Evolutionary conservation across 148 eudicot species (phyloP).

Genomic region (Silene conica): DNA sequence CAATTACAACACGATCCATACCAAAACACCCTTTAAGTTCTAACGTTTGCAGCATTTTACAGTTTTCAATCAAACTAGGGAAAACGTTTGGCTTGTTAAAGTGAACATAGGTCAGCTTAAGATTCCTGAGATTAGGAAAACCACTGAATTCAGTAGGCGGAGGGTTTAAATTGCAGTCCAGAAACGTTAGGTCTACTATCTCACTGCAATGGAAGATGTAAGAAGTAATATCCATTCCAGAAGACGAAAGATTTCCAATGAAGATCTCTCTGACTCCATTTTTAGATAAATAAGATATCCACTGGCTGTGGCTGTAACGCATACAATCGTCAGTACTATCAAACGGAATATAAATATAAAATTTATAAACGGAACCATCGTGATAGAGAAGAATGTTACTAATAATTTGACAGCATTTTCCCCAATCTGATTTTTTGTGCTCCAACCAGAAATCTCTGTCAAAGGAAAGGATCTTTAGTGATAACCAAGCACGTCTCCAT

Average conservation of each 20-base stretch:
- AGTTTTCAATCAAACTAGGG: too few relatives aligned
- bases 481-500: not conserved
- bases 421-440: not conserved
- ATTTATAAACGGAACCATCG: not conserved
- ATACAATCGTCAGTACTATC: too few relatives aligned
- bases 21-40: not conserved
- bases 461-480: not conserved
- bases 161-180: not conserved
- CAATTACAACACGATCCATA: not conserved
- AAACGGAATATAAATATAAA: too few relatives aligned
- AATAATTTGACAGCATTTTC: not conserved
- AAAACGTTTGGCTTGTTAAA: too few relatives aligned
- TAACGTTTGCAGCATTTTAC: not conserved
- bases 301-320: not conserved
- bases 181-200: not conserved
- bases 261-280: not conserved
- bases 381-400: conserved; percentile 9
- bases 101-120: not conserved
- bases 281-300: not conserved
- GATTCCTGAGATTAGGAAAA: conserved; percentile 2
- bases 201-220: not conserved
- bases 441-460: not conserved
- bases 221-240: not conserved
- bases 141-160: conserved; percentile 11
- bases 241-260: too few relatives aligned